Evolutionary conservation across 306 rosid genomes (phyloP), one percentile per base, ranked within the genome.

Genomic region (Cicer pinnatifidum): DNA sequence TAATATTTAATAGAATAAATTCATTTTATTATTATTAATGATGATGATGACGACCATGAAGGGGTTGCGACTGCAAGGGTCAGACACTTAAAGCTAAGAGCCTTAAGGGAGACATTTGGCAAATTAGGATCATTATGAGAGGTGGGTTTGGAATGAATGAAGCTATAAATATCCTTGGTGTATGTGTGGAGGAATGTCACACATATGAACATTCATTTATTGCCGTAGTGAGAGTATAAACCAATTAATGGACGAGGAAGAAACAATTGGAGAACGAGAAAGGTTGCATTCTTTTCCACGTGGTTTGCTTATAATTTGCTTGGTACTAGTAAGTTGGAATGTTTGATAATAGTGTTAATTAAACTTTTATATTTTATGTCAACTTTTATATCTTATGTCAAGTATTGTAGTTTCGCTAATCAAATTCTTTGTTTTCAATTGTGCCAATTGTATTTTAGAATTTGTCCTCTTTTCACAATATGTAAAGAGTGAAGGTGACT

Each of bases 101-200:
- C 50, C 20, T 64, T 9, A 16, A 65, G 38, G 5, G 37, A 43
- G 70, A 65, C 70, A 65, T 16, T 16, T 65, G 70, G 52, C 70
- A 65, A 16, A 63, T 28, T 28, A 15, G 69, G 28, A 63, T 5
- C 9, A 16, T 63, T 9, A 28, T 38, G n/a, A 63, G 28, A 37
- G 23, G 48, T 62, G 23, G 40, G 40, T 23, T 57, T 11, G 38
- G 64, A 58, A 23, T 11, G 40, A 20, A 13, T 48, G 3, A 48
- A 45, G 15, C 7, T 56, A 56, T 9, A 23, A 56, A 20, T 20
- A 56, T 9, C 23, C 38, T 19, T 56, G 7, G 62, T 50, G 9
- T 48, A n/a, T 48, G 54, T 48, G n/a, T 6, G 54, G 54, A 48
- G 54, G 54, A 48, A 48, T 48, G 54, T 48, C 54, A 28, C 54